Evolutionary conservation across 257 asterid species (phyloP), one percentile per base, ranked within the genome.

Genomic region (Solanum pinnatisectum): DNA sequence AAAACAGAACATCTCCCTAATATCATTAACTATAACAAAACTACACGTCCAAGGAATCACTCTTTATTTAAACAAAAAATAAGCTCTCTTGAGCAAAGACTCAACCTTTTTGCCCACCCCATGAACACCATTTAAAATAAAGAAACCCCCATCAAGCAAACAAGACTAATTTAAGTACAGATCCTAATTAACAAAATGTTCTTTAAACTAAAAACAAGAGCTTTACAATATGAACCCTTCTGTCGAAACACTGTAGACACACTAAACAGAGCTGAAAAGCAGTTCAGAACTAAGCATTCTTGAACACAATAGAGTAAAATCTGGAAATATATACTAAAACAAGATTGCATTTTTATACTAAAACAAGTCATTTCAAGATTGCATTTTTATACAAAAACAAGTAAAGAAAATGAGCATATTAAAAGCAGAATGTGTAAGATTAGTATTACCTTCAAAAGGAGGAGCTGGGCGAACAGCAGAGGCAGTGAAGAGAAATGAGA

Each of bases 391-490:
- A 37, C 65, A 39, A 20, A 67, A 60, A 84, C 9, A 84, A 33
- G 72, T 25, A 1, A 37, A 1, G 10, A 14, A 11, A 35, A 6
- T 23, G 87, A 85, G 42, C 44, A 30, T 30, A 46, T 18, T 49
- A 49, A 46, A 27, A 30, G 11, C 6, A 46, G 1, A 49, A 49
- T 81, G 30, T 30, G 37, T 30, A 35, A 68, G 20, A 5, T 71
- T 3, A 4, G 16, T 35, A 30, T 46, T 92, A 94, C 98, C 98
- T 94, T 96, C 96, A 35, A 92, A 90, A 87, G 95, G 93, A 89
- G 91, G 67, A 84, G 92, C 90, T 73, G 94, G 92, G 20, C 90
- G 84, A 87, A 90, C 74, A 63, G 94, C 93, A 84, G 91, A 91
- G 84, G 76, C 90, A 15, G 91, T 52, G 87, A 65, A 88, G 89